A percentile compares a stretch with the other conserved stretches of the same genome.
Evolutionary conservation across 495 filamentous ascomycete genomes (phyloP).

Genomic region (Podospora anserina): DNA sequence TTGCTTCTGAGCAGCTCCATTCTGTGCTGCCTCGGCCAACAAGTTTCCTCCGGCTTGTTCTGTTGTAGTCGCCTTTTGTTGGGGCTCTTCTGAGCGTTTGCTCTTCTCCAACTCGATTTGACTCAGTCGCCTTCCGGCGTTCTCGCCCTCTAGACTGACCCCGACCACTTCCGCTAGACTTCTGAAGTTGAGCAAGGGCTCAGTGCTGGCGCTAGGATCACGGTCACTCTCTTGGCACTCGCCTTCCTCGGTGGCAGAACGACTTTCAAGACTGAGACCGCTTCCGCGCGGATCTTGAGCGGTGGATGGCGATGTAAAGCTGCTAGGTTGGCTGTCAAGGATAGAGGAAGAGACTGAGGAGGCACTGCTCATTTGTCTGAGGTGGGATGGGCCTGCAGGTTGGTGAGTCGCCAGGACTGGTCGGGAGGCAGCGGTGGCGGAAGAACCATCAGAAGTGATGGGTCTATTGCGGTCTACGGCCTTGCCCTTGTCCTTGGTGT

Average conservation of each 20-base stretch:
- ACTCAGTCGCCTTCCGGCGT: constrained; percentile 32
- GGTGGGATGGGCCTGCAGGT: constrained; percentile 58
- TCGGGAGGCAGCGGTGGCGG: constrained; percentile 25
- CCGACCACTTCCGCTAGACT: constrained; percentile 85
- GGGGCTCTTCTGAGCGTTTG: constrained; percentile 9
- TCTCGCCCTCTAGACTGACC: constrained; percentile 43
- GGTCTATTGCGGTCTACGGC: constrained; percentile 58
- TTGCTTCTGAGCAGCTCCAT: not conserved
- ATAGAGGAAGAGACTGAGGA: constrained; percentile 77
- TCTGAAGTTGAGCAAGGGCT: constrained; percentile 88
- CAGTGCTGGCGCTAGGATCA: constrained; percentile 54
- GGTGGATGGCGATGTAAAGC: constrained; percentile 41
- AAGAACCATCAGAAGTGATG: constrained; percentile 18
- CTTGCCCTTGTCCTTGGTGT: constrained; percentile 70
- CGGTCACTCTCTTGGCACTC: constrained; percentile 38
- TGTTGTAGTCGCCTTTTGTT: not conserved
- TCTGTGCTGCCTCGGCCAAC: not conserved
- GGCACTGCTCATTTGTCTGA: constrained; percentile 76
- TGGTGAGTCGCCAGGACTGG: constrained; percentile 41
- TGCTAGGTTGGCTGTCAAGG: constrained; percentile 61
- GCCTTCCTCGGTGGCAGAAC: constrained; percentile 39
- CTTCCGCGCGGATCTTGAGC: constrained; percentile 48
- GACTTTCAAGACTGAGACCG: constrained; percentile 39
- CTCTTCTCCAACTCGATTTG: constrained; percentile 26
- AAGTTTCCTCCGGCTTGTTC: not conserved